Evolutionary conservation across 768 basidiomycete genomes (phyloP).

Genomic region (Clitopilus hobsonii): DNA sequence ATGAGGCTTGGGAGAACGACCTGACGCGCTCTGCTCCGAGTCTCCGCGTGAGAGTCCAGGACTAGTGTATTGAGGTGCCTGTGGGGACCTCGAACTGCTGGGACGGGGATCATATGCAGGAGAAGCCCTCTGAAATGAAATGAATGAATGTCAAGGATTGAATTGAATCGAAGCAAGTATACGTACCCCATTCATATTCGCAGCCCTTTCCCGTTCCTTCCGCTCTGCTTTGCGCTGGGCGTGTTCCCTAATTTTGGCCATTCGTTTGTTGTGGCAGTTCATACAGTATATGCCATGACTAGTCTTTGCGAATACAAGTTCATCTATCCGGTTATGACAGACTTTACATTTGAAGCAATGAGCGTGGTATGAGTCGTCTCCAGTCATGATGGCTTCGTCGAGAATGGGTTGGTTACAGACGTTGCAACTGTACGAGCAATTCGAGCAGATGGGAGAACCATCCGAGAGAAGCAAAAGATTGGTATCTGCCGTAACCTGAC

Average conservation of each 20-base stretch:
- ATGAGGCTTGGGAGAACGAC: constrained; percentile 23
- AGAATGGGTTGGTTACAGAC: constrained; percentile 92
- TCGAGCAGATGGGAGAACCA: constrained; percentile 93
- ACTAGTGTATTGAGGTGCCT: constrained; percentile 4
- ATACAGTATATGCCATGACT: constrained; percentile 98
- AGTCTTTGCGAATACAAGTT: constrained; percentile 97
- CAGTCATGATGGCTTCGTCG: constrained; percentile 99
- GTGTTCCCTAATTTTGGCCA: constrained; percentile 87
- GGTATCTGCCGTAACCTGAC: constrained; percentile 93
- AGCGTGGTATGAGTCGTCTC: constrained; percentile 97
- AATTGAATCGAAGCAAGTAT: constrained; percentile 3
- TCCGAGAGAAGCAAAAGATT: constrained; percentile 96
- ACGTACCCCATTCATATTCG: constrained; percentile 37
- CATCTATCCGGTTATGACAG: constrained; percentile 92
- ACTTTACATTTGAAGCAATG: constrained; percentile 98
- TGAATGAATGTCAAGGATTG: constrained; percentile 5
- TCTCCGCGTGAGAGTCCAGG: constrained; percentile 17
- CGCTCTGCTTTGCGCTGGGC: constrained; percentile 82
- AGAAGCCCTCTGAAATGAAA: constrained; percentile 7
- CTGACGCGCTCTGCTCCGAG: constrained; percentile 11
- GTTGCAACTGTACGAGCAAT: constrained; percentile 94
- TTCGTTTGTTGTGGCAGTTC: constrained; percentile 97
- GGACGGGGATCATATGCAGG: constrained; percentile 3
- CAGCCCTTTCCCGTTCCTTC: constrained; percentile 43
- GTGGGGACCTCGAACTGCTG: constrained; percentile 2